Evolutionary conservation across 2,329 filamentous ascomycete genomes (phyloP).

Genomic region (Botrytis byssoidea): DNA sequence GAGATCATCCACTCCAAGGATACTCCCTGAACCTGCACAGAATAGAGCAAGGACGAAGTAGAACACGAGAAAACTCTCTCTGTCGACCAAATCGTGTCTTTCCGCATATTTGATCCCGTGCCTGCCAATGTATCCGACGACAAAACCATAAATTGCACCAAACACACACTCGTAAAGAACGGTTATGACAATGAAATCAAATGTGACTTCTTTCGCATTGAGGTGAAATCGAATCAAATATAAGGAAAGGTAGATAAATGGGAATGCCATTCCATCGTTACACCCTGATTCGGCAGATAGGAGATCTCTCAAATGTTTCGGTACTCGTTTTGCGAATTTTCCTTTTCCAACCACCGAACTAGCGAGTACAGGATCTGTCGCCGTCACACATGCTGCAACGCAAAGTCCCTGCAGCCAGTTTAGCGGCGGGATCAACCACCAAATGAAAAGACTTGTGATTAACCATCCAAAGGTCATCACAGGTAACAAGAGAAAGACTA

Average conservation of each 20-base stretch:
- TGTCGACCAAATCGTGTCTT: conserved; percentile 79
- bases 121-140: conserved; percentile 83
- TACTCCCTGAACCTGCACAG: conserved; percentile 84
- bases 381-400: conserved; percentile 89
- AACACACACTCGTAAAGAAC: conserved; percentile 96
- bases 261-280: conserved; percentile 99
- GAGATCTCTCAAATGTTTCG: conserved; percentile 93
- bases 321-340: conserved; percentile 96
- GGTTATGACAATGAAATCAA: conserved; percentile 86
- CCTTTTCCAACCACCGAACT: conserved; percentile 98
- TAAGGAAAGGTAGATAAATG: conserved; percentile 89
- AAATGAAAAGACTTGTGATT: conserved; percentile 88
- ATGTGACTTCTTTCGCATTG: conserved; percentile 65
- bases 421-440: conserved; percentile 79
- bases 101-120: conserved; percentile 90
- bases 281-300: conserved; percentile 96
- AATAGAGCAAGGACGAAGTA: conserved; percentile 97
- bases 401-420: conserved; percentile 88
- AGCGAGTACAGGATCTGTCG: conserved; percentile 93
- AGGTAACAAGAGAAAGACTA: conserved; percentile 80
- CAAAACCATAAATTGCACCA: conserved; percentile 83
- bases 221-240: conserved; percentile 84
- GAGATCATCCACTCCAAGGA: conserved; percentile 89
- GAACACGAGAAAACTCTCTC: conserved; percentile 97
- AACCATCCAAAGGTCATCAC: conserved; percentile 98